Evolutionary conservation across 164 flowering plant genomes (phyloP).

Genomic region (Vitis labrusca): DNA sequence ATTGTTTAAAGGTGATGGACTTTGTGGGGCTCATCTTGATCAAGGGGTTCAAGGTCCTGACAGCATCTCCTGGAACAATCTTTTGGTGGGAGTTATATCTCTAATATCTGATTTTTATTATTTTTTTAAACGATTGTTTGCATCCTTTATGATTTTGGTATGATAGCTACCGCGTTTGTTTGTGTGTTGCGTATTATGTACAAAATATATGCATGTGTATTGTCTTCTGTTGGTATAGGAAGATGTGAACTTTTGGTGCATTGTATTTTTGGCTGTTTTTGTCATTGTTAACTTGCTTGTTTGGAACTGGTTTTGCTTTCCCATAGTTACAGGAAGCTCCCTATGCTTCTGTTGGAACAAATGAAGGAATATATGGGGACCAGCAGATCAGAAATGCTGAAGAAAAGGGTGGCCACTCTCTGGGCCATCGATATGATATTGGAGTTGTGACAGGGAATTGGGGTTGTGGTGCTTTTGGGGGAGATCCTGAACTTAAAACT

Average conservation of each 20-base stretch:
- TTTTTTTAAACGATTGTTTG: too few relatives aligned
- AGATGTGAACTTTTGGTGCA: neutral
- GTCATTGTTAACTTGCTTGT: neutral
- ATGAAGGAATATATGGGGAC: slow-evolving; percentile 15
- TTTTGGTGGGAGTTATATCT: slow-evolving; percentile 18
- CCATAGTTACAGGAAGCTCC: slow-evolving; percentile 24
- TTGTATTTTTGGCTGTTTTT: neutral
- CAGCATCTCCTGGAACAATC: slow-evolving; percentile 1
- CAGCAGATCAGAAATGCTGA: slow-evolving; percentile 11
- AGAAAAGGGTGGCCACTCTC: slow-evolving; percentile 8
- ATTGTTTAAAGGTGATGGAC: slow-evolving; percentile 21
- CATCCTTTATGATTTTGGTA: too few relatives aligned
- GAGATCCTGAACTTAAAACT: slow-evolving; percentile 81
- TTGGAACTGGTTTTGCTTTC: neutral
- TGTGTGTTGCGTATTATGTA: too few relatives aligned
- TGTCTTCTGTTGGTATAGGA: neutral
- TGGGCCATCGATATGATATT: slow-evolving; percentile 27
- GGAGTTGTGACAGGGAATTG: slow-evolving; percentile 95
- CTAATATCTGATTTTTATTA: too few relatives aligned
- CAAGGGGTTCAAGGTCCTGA: slow-evolving; percentile 14
- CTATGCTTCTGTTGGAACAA: slow-evolving; percentile 15
- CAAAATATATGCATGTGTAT: too few relatives aligned
- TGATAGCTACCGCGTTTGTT: too few relatives aligned
- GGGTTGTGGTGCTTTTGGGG: slow-evolving; percentile 99
- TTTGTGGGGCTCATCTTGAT: slow-evolving; percentile 11